Evolutionary conservation across 768 basidiomycete genomes (phyloP).

Genomic region (Dentipellis sp.): DNA sequence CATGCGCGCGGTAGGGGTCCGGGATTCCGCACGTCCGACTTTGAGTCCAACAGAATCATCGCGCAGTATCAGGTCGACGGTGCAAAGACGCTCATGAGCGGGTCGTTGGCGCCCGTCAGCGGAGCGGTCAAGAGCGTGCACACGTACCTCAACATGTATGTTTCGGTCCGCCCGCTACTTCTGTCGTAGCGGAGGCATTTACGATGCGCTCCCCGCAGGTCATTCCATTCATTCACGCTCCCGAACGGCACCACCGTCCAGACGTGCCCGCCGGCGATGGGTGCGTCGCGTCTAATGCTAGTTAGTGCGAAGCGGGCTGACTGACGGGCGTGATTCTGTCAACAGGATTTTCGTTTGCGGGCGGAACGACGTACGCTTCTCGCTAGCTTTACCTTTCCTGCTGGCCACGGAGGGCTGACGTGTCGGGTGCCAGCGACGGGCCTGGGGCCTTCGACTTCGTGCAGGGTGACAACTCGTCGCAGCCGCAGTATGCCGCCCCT

Average conservation of each 20-base stretch:
- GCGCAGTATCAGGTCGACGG: slow-evolving; percentile 62
- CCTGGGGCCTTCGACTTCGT: slow-evolving; percentile 73
- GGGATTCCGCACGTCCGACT: slow-evolving; percentile 66
- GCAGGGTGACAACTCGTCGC: slow-evolving; percentile 61
- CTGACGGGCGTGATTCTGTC: neutral
- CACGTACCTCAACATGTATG: slow-evolving; percentile 60
- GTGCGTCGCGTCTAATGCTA: slow-evolving; percentile 26
- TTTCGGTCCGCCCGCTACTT: neutral
- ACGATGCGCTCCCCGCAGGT: slow-evolving; percentile 27
- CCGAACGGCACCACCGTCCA: slow-evolving; percentile 56
- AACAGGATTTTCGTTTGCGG: slow-evolving; percentile 68
- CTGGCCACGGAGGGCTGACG: neutral
- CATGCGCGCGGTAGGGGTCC: slow-evolving; percentile 45
- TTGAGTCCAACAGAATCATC: slow-evolving; percentile 67
- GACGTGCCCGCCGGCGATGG: slow-evolving; percentile 76
- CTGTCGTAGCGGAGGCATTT: neutral
- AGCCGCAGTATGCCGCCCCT: slow-evolving; percentile 36
- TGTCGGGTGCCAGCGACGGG: slow-evolving; percentile 45
- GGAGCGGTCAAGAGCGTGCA: slow-evolving; percentile 68
- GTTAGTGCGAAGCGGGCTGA: neutral
- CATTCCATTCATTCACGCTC: slow-evolving; percentile 52
- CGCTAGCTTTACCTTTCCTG: neutral
- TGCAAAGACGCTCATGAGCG: slow-evolving; percentile 54
- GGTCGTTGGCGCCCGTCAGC: slow-evolving; percentile 32
- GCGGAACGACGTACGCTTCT: slow-evolving; percentile 61